Base-by-base conservation (phyloP, 345 rosid genomes). In the Populus ilicifolia region DNA sequence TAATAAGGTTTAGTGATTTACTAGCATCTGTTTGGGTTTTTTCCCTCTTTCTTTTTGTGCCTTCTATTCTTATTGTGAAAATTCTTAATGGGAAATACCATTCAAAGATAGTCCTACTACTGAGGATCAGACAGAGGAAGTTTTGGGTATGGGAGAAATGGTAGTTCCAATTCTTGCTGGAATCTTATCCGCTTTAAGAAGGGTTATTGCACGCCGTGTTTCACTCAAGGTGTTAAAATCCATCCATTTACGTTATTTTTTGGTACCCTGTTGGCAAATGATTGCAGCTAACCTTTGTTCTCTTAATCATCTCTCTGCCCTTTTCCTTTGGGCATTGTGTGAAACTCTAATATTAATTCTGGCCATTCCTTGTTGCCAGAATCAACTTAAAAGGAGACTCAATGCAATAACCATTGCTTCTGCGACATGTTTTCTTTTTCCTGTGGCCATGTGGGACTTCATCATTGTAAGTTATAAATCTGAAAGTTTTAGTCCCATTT, bases 371-470 rank as follows among this genome's bases (percentile, higher is more conserved):
- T 82, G 50, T 33, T 23, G 27, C 71, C 86, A 96, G 99, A 92
- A 91, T 86, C 98, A 91, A 86, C 90, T 89, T 59, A 96, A 92
- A 85, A 91, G 91, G 86, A 86, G 99, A 72, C 94, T 96, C 27
- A 90, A 96, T 87, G 98, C 97, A 17, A 86, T 93, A 83, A 93
- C 93, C 69, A 85, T 96, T 72, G 83, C 97, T 80, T 90, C 96
- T 27, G 96, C 98, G 67, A 88, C 99, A 21, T 93, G 97, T 79
- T 91, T 96, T 76, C 81, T 96, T 74, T 96, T 96, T 88, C 99
- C 99, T 41, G 90, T 91, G 71, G 99, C 98, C 73, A 96, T 96
- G 97, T 96, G 99, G 98, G 95, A 93, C 86, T 87, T 91, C 79
- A 88, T 96, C 79, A 84, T 85, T 11, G 99, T 93, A 91, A 91